These are phyloP conservation scores for Neopestalotiopsis sp. DNA, from an alignment of 2,329 filamentous ascomycete species.

Conservation along the genomic window DNA sequence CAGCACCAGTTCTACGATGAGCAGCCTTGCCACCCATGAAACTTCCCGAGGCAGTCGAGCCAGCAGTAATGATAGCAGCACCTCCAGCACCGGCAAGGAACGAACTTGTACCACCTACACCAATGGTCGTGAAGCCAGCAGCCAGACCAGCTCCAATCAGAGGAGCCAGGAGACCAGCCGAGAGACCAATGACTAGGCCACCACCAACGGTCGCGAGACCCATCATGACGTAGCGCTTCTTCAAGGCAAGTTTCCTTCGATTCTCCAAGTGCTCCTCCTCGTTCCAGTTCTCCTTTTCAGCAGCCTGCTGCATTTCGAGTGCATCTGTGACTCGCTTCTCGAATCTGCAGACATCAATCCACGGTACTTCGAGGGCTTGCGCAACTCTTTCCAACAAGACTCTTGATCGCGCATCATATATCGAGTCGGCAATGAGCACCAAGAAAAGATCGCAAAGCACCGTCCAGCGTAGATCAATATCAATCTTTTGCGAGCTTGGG, in stretches of 20 bases:
- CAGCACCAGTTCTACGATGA: conserved; percentile 85
- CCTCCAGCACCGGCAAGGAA: conserved; percentile 93
- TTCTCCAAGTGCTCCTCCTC: conserved; percentile 92
- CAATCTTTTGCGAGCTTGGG: conserved; percentile 80
- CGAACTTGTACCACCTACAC: conserved; percentile 83
- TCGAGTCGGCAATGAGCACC: conserved; percentile 92
- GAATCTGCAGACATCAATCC: conserved; percentile 94
- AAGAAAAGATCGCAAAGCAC: conserved; percentile 95
- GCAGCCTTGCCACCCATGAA: conserved; percentile 86
- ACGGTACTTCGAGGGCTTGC: conserved; percentile 78
- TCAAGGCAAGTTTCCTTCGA: conserved; percentile 80
- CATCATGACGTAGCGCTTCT: conserved; percentile 90
- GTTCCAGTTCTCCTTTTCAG: conserved; percentile 96
- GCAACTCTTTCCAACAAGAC: conserved; percentile 84
- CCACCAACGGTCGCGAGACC: conserved; percentile 95
- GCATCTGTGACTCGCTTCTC: conserved; percentile 97
- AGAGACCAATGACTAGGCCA: conserved; percentile 92
- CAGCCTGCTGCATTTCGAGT: conserved; percentile 94
- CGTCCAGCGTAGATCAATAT: conserved; percentile 97
- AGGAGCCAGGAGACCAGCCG: conserved; percentile 87
- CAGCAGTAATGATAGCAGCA: conserved; percentile 91
- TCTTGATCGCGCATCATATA: conserved; percentile 89
- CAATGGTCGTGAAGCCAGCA: conserved; percentile 93
- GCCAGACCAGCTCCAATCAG: conserved; percentile 93
- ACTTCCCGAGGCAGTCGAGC: conserved; percentile 83